Percentiles rank a stretch among this genome's conserved stretches.
Evolutionary conservation across 495 filamentous ascomycete genomes (phyloP).

Genomic region (Lasiosphaeris hirsuta): DNA sequence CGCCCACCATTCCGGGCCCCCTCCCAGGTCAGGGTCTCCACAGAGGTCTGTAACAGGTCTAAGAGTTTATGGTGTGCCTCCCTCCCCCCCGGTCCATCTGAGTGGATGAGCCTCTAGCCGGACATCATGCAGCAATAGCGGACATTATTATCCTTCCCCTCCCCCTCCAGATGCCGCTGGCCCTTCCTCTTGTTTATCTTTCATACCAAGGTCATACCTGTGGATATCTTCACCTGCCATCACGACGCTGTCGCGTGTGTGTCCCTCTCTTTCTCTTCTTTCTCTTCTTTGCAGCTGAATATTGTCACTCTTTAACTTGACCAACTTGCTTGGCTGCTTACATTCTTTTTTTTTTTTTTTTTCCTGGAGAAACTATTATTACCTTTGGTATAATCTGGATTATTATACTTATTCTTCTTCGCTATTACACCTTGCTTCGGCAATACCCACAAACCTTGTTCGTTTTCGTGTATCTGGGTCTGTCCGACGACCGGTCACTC

Average conservation of each 20-base stretch:
- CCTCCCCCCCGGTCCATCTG: conserved; percentile 26
- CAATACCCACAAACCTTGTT: conserved; percentile 7
- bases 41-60: conserved; percentile 39
- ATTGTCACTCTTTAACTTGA: conserved; percentile 51
- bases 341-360: conserved; percentile 51
- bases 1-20: conserved; percentile 26
- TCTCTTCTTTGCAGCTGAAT: conserved; percentile 52
- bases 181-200: conserved; percentile 37
- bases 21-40: conserved; percentile 27
- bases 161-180: conserved; percentile 29
- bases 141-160: conserved; percentile 36
- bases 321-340: conserved; percentile 60
- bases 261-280: conserved; percentile 35
- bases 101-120: conserved; percentile 34
- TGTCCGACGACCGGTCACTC: conserved; percentile 24
- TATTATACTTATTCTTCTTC: conserved; percentile 31
- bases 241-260: conserved; percentile 49
- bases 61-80: conserved; percentile 29
- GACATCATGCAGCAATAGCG: conserved; percentile 36
- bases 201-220: conserved; percentile 38
- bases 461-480: conserved; percentile 19
- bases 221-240: conserved; percentile 37
- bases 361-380: conserved; percentile 28
- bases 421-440: conserved; percentile 19
- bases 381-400: conserved; percentile 47